Evolutionary conservation across 208 protist genomes (phyloP).

Genomic region (Borovskyia barvae): DNA sequence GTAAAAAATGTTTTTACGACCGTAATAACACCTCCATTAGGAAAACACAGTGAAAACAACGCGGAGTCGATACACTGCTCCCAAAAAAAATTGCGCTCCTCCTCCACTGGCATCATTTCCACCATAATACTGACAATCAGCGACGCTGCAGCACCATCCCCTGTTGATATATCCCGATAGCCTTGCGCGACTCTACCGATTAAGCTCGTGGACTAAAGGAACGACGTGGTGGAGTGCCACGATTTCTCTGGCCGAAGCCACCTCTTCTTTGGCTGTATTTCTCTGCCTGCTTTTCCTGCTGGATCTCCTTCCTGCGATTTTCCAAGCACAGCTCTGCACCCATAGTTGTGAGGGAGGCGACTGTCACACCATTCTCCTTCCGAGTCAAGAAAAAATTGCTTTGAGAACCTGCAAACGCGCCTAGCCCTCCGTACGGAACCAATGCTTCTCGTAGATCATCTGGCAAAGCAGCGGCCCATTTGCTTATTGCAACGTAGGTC

Average conservation of each 20-base stretch:
- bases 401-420: slow-evolving; percentile 48
- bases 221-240: slow-evolving; percentile 81
- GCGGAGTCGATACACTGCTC: no score
- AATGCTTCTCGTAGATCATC: slow-evolving; percentile 66
- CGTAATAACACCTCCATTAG: no score
- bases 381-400: slow-evolving; percentile 75
- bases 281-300: slow-evolving; percentile 26
- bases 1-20: no score
- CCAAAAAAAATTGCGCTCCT: no score
- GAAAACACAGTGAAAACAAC: no score
- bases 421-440: slow-evolving; percentile 59
- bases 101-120: no score
- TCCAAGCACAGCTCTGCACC: slow-evolving; percentile 36
- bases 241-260: neutral
- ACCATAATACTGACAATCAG: no score
- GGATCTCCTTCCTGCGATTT: slow-evolving; percentile 37
- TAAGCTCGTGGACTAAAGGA: no score
- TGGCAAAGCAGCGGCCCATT: slow-evolving; percentile 48
- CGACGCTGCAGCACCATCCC: no score
- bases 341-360: slow-evolving; percentile 64
- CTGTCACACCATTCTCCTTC: slow-evolving; percentile 53
- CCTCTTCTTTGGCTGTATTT: slow-evolving; percentile 17
- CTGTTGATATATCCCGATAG: no score
- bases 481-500: slow-evolving; percentile 43
- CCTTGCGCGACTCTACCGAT: no score